Evolutionary conservation across 306 rosid genomes (phyloP).

Genomic region (Fragaria nilgerrensis): DNA sequence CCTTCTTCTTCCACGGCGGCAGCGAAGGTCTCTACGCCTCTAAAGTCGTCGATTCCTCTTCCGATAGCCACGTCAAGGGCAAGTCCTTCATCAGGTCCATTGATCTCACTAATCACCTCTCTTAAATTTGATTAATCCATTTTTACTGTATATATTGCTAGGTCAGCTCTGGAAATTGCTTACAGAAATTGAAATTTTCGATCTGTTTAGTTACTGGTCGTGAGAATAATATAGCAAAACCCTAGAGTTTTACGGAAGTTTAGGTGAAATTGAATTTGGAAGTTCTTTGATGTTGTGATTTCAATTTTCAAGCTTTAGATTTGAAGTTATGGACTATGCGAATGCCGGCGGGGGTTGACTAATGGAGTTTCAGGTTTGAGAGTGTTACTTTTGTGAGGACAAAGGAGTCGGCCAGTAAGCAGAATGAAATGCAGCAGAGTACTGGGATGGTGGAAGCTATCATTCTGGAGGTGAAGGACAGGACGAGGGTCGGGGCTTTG

Average conservation of each 20-base stretch:
- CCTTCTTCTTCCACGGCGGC: constrained; percentile 98
- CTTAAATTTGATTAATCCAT: neutral
- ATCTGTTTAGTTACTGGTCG: neutral
- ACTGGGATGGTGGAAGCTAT: constrained; percentile 88
- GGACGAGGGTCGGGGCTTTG: constrained; percentile 69
- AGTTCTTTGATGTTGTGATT: neutral
- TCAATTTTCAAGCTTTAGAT: neutral
- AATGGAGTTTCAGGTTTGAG: constrained; percentile 61
- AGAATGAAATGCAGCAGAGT: constrained; percentile 59
- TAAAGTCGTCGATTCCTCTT: constrained; percentile 30
- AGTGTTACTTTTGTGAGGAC: constrained; percentile 63
- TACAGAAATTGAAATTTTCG: neutral
- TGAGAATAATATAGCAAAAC: neutral
- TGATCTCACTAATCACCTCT: neutral
- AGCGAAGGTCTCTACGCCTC: constrained; percentile 80
- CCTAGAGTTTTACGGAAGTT: neutral
- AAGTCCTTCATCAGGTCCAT: constrained; percentile 64
- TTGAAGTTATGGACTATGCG: constrained; percentile 4
- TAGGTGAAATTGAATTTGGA: neutral
- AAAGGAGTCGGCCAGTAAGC: constrained; percentile 44
- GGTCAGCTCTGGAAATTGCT: neutral
- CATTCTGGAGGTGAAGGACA: constrained; percentile 69
- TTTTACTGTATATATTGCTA: neutral
- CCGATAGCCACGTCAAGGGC: constrained; percentile 44
- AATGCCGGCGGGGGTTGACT: constrained; percentile 13